These are phyloP conservation scores for Boletus sp. DNA, from an alignment of 1,284 basidiomycete species.

Conservation along the genomic window DNA sequence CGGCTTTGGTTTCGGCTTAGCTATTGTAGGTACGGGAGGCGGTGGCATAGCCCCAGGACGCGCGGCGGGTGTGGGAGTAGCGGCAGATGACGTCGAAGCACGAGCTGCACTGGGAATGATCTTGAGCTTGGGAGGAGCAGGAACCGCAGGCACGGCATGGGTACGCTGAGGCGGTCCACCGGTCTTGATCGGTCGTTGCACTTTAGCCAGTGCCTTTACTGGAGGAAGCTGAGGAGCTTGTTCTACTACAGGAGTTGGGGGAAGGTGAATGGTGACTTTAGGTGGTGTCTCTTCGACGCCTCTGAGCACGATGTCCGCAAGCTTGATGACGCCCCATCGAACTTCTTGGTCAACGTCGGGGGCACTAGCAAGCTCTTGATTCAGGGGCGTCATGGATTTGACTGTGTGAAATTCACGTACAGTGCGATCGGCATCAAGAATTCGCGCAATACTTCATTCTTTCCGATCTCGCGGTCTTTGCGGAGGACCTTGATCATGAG, in stretches of 20 bases:
- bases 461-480: slow-evolving; percentile 82
- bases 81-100: slow-evolving; percentile 17
- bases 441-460: slow-evolving; percentile 76
- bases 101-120: slow-evolving; percentile 35
- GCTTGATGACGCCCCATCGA: slow-evolving; percentile 87
- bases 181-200: slow-evolving; percentile 38
- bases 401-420: slow-evolving; percentile 44
- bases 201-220: slow-evolving; percentile 38
- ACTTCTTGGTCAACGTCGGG: slow-evolving; percentile 81
- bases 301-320: slow-evolving; percentile 86
- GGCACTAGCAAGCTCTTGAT: slow-evolving; percentile 42
- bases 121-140: slow-evolving; percentile 54
- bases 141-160: slow-evolving; percentile 41
- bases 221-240: slow-evolving; percentile 48
- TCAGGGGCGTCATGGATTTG: slow-evolving; percentile 1
- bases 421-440: slow-evolving; percentile 76
- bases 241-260: slow-evolving; percentile 71
- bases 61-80: slow-evolving; percentile 21
- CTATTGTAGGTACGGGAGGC: slow-evolving; percentile 36
- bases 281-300: slow-evolving; percentile 82
- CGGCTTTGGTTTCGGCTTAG: slow-evolving; percentile 35
- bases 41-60: slow-evolving; percentile 28
- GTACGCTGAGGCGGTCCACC: slow-evolving; percentile 41
- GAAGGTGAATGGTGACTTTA: slow-evolving; percentile 81
- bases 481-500: slow-evolving; percentile 76